Evolutionary conservation across 192 early-diverging fungal species (phyloP).

Genomic region (Geranomyces michiganensis): DNA sequence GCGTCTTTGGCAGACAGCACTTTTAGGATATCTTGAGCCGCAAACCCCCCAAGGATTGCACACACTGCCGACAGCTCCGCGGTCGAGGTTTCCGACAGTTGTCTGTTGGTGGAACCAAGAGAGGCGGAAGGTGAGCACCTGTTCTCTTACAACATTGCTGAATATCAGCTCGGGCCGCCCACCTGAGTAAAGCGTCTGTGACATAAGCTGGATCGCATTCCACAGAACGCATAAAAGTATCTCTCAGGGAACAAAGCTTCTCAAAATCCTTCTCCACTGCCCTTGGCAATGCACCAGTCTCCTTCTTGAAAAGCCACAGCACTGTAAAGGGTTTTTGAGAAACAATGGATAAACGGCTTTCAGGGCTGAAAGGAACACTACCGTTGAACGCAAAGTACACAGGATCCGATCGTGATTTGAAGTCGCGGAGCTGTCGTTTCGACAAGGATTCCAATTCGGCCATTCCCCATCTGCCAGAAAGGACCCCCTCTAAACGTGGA

Average conservation of each 20-base stretch:
- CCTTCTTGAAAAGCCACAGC: conserved; percentile 38
- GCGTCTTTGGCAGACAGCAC: conserved; percentile 78
- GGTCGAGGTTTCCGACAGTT: conserved; percentile 49
- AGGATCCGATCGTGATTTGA: conserved; percentile 34
- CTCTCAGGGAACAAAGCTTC: conserved; percentile 29
- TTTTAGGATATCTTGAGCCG: conserved; percentile 91
- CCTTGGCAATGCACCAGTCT: conserved; percentile 25
- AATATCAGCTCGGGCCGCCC: background rate
- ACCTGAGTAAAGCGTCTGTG: conserved; percentile 54
- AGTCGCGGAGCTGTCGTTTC: conserved; percentile 26
- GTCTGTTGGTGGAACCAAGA: conserved; percentile 44
- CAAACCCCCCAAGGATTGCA: conserved; percentile 84
- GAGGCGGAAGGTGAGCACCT: no score
- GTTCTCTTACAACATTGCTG: no score
- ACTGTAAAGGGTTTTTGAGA: conserved; percentile 20
- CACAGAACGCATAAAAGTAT: conserved; percentile 13
- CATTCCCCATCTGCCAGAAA: conserved; percentile 4
- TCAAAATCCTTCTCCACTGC: conserved; percentile 44
- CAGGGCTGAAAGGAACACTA: conserved; percentile 7
- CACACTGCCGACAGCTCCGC: conserved; percentile 80
- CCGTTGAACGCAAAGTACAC: conserved; percentile 39
- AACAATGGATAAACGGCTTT: conserved; percentile 4
- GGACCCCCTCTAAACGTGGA: conserved; percentile 24
- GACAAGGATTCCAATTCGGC: background rate
- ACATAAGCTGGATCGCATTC: conserved; percentile 34